These are phyloP conservation scores for Elaphomyces granulatus DNA, from an alignment of 495 filamentous ascomycete species.

Conservation along the genomic window DNA sequence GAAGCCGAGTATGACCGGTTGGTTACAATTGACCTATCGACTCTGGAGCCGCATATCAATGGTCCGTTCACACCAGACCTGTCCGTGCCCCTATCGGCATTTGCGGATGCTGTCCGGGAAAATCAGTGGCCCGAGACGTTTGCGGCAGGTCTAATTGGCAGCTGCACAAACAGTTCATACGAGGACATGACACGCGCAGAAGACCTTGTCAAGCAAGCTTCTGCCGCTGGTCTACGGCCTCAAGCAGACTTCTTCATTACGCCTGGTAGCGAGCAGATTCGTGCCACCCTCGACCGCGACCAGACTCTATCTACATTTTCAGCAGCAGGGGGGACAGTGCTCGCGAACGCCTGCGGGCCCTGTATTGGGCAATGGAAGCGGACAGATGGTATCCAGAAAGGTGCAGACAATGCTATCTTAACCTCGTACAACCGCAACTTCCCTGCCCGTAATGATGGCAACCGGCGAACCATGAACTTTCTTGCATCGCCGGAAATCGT, in stretches of 20 bases:
- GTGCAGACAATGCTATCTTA: constrained; percentile 85
- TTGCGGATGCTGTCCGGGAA: constrained; percentile 64
- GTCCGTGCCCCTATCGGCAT: constrained; percentile 78
- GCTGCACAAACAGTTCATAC: constrained; percentile 97
- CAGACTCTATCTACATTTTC: constrained; percentile 75
- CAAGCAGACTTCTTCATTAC: constrained; percentile 90
- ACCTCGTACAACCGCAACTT: constrained; percentile 99
- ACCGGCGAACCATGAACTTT: constrained; percentile 96
- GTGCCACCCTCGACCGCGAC: constrained; percentile 80
- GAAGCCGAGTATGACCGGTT: constrained; percentile 77
- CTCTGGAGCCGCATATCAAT: constrained; percentile 92
- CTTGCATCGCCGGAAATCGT: constrained; percentile 91
- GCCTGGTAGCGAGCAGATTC: constrained; percentile 91
- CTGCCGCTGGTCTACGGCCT: constrained; percentile 72
- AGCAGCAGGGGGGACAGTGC: constrained; percentile 70
- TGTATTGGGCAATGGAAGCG: constrained; percentile 97
- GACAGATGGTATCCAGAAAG: constrained; percentile 67
- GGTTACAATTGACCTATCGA: constrained; percentile 81
- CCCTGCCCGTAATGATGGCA: constrained; percentile 91
- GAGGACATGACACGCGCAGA: constrained; percentile 95
- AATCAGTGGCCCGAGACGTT: constrained; percentile 85
- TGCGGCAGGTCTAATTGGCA: constrained; percentile 86
- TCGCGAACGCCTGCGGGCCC: constrained; percentile 92
- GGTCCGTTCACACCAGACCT: constrained; percentile 93
- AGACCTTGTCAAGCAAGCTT: constrained; percentile 78